Percentiles rank a stretch among this genome's conserved stretches.
Conservation (phyloP, 345 rosid species). For the Citrus hindsii region DNA sequence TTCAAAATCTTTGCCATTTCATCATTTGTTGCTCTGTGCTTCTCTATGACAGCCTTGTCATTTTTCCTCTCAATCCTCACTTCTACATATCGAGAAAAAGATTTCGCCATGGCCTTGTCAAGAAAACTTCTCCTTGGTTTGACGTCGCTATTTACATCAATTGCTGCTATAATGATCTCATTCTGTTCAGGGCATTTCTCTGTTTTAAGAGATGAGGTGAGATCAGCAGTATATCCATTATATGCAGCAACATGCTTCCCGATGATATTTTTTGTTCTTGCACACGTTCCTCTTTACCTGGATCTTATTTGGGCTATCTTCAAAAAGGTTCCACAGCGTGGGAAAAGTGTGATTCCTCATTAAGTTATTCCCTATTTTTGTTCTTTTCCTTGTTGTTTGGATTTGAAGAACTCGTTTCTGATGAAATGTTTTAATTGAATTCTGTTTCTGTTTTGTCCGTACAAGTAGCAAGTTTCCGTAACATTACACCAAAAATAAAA, state of each 20-base stretch:
- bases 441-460: too few relatives aligned
- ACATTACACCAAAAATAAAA: too few relatives aligned
- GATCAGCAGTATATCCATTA: background rate
- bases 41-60: constrained; percentile 11
- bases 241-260: constrained; percentile 13
- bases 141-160: constrained; percentile 7
- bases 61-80: constrained; percentile 9
- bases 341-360: background rate
- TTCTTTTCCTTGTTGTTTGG: too few relatives aligned
- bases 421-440: too few relatives aligned
- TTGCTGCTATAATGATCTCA: constrained; percentile 7
- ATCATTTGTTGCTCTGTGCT: constrained; percentile 15
- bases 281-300: constrained; percentile 1
- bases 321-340: background rate
- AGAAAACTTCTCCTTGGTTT: constrained; percentile 14
- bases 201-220: background rate
- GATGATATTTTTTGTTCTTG: background rate
- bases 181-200: constrained; percentile 17
- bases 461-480: too few relatives aligned
- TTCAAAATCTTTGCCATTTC: constrained; percentile 10
- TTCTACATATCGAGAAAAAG: constrained; percentile 4
- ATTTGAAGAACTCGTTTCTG: too few relatives aligned
- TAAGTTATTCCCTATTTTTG: background rate
- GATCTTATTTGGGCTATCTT: background rate
- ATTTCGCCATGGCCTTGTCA: constrained; percentile 10